phyloP scores from a whole-genome alignment of 2,329 filamentous ascomycete species.

The Capronia coronata region DNA sequence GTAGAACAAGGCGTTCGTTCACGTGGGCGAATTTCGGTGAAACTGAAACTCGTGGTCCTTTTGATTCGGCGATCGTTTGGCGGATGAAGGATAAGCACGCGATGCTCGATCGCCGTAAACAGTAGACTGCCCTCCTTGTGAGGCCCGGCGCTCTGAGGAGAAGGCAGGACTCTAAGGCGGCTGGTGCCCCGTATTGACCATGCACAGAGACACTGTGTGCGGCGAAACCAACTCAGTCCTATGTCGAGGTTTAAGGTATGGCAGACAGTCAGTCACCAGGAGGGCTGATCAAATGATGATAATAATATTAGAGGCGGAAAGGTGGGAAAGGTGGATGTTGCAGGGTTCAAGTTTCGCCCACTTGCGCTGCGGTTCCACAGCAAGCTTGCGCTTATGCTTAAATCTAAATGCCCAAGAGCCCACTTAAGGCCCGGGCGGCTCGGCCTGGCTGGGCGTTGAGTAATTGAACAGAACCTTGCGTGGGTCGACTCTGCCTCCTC shows the following conservation, averaged over 20 bases:
- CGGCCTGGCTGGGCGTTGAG: background rate
- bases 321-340: no score
- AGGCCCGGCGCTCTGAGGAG: no score
- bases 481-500: no score
- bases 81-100: background rate
- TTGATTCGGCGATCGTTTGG: background rate
- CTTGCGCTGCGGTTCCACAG: constrained; percentile 3
- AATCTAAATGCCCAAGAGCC: constrained; percentile 11
- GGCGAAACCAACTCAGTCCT: no score
- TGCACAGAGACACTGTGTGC: no score
- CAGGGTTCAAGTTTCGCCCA: background rate
- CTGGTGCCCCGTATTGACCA: background rate
- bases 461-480: no score
- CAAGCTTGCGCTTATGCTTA: constrained; percentile 23
- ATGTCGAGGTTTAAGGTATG: no score
- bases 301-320: constrained; percentile 1
- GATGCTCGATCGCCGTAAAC: background rate
- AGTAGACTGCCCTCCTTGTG: no score
- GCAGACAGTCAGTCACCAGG: background rate
- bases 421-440: constrained; percentile 8
- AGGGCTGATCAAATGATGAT: no score
- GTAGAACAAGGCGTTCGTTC: no score
- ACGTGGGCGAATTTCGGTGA: no score
- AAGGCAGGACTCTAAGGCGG: background rate
- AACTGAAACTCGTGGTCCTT: background rate